Base-by-base conservation (phyloP, 345 rosid genomes). In the Kandelia obovata region DNA sequence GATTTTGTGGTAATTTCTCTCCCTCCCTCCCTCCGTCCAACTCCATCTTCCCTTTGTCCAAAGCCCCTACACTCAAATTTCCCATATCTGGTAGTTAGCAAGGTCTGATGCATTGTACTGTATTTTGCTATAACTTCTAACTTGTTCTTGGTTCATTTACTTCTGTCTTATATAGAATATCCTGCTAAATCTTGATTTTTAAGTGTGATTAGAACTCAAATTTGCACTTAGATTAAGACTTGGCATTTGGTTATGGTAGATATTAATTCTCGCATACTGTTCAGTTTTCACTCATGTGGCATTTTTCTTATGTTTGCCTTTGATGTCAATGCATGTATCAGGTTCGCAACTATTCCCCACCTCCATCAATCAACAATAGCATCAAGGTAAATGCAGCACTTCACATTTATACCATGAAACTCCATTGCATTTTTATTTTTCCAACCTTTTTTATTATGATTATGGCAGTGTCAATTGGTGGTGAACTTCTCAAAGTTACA, bases 301-400 rank as follows among this genome's bases (percentile, higher is more conserved):
- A 64, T 35, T 39, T 10, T 23, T 72, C 9, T 58, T 56, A 21
- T 21, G 43, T 57, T 71, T 62, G n/a, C 21, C 49, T 13, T 71
- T 79, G 51, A 49, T 53, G 52, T 43, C 64, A 27, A 68, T 53
- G 64, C 68, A 23, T 78, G 66, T 61, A 62, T 73, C 92, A 96
- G 97, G 98, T 96, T 62, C 90, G 85, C 67, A 96, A 90, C 79
- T 87, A 89, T 74, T 62, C 88, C 35, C 89, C 96, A 5, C 79
- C 27, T 62, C 96, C 98, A 60, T 71, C 99, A 71, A 82, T 95
- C 72, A 88, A 95, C 83, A 90, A 90, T 76, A 90, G 49, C 17
- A 43, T 43, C 49, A 43, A 43, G 49, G 49, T 43, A 13, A 15
- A 9, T 13, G 17, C 49, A 13, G 49, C 17, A 15, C 13, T 13